Percentiles rank a stretch among this genome's conserved stretches.
These are phyloP conservation scores for Rubia balearica DNA, from an alignment of 305 asterid species.

Conservation along the genomic window DNA sequence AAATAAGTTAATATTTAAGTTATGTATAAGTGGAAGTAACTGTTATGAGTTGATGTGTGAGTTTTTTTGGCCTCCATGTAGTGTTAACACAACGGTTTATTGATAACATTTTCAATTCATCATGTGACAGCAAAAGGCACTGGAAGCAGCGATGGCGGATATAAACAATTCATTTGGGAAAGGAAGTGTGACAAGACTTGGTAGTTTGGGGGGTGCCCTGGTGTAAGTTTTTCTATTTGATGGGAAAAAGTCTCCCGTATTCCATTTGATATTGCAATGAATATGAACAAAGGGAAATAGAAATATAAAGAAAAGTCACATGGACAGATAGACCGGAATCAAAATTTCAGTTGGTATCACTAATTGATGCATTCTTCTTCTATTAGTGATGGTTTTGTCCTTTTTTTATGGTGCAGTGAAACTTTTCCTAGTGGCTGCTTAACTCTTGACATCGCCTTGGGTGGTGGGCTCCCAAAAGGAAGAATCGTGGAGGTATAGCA, in stretches of 20 bases:
- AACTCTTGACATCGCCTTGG: constrained; percentile 90
- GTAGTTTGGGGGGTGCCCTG: constrained; percentile 96
- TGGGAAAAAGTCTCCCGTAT: not conserved
- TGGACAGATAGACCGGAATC: not conserved
- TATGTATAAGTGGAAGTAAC: not conserved
- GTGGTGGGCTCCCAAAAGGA: constrained; percentile 98
- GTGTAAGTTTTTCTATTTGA: constrained; percentile 53
- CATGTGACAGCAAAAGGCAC: constrained; percentile 73
- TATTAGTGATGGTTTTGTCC: not conserved
- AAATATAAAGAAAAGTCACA: not conserved
- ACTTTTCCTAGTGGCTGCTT: constrained; percentile 97
- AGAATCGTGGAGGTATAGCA: constrained; percentile 85
- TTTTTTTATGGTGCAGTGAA: constrained; percentile 45
- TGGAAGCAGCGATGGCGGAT: constrained; percentile 96
- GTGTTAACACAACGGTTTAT: constrained; percentile 5
- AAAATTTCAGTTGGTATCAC: not conserved
- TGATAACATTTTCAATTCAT: constrained; percentile 12
- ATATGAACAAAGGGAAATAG: not conserved
- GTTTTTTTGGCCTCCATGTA: not conserved
- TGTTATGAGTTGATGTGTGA: not conserved
- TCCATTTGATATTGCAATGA: not conserved
- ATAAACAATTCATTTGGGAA: constrained; percentile 93
- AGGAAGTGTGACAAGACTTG: constrained; percentile 95
- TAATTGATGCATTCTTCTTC: not conserved
- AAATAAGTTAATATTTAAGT: not conserved